Conservation (phyloP, 306 rosid species). For the Rubus idaeus region DNA sequence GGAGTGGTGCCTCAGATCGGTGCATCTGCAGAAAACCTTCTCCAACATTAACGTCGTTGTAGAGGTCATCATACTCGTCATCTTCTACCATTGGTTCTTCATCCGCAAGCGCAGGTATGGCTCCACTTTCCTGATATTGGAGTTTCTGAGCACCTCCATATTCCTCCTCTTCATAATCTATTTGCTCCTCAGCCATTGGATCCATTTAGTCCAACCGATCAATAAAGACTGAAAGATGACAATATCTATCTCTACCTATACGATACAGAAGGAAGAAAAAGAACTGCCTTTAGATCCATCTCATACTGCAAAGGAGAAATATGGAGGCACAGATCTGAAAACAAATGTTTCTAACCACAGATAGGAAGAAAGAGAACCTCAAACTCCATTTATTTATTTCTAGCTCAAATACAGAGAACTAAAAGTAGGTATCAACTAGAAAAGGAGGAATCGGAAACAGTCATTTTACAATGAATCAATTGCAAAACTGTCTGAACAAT, state of each 20-base stretch:
- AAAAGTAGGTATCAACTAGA: background rate
- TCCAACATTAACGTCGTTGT: constrained; percentile 55
- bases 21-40: constrained; percentile 50
- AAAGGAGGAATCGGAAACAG: background rate
- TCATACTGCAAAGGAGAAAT: constrained; percentile 7
- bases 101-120: constrained; percentile 51
- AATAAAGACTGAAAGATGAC: constrained; percentile 6
- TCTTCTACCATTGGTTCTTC: constrained; percentile 47
- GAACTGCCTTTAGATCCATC: constrained; percentile 18
- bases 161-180: constrained; percentile 46
- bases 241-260: constrained; percentile 26
- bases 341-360: background rate
- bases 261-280: constrained; percentile 9
- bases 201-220: constrained; percentile 25
- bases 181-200: constrained; percentile 46
- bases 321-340: background rate
- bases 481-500: background rate
- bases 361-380: background rate
- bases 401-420: background rate
- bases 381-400: background rate
- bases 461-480: constrained; percentile 9
- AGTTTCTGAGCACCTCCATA: constrained; percentile 42
- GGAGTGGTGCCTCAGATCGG: constrained; percentile 30
- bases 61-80: constrained; percentile 53
- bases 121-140: constrained; percentile 44